Base-by-base conservation (phyloP, 495 filamentous ascomycete species). In the Xylaria palmicola region DNA sequence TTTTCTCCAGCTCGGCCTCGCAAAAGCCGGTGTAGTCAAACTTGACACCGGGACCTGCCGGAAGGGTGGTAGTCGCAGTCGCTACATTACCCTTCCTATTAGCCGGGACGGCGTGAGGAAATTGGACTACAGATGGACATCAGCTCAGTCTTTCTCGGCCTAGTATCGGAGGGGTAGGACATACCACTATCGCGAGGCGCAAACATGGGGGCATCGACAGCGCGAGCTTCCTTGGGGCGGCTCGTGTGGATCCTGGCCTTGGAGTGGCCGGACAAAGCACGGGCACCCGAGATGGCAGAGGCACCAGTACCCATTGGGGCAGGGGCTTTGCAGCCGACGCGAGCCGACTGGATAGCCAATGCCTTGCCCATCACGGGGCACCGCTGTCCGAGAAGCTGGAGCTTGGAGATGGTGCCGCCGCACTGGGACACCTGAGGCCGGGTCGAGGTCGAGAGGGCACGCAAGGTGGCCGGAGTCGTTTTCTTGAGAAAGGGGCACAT, bases 321-420 rank as follows among this genome's bases (percentile, higher is more conserved):
- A n/a, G 53, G 22, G 13, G 53, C 53, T 55, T 67, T 70, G 55
- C 43, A 54, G 60, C 75, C 68, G 39, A 77, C 68, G 70, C 81
- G 81, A 58, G 78, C 75, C 68, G 89, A 89, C 81, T 97, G 93
- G 19, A 96, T 86, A 45, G 91, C 90, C 67, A 98, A 83, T 43
- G 94, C 94, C 81, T 97, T 97, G 74, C 92, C 93, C 94, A 98
- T 98, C 72, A 98, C 86, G 59, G 94, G 94, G 86, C 94, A 98
- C 67, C 94, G 91, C 68, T 91, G 89, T 65, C 92, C 94, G 63
- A 96, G 84, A 53, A 94, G 85, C 81, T 97, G 95, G 64, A 98
- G 85, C 77, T 97, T 98, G 67, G 92, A 96, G 86, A 98, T 97
- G 74, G 88, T 90, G 63, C 93, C 91, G 51, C 92, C 93, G 63